Conservation (phyloP, 768 basidiomycete species). For the Suillus bovinus region DNA sequence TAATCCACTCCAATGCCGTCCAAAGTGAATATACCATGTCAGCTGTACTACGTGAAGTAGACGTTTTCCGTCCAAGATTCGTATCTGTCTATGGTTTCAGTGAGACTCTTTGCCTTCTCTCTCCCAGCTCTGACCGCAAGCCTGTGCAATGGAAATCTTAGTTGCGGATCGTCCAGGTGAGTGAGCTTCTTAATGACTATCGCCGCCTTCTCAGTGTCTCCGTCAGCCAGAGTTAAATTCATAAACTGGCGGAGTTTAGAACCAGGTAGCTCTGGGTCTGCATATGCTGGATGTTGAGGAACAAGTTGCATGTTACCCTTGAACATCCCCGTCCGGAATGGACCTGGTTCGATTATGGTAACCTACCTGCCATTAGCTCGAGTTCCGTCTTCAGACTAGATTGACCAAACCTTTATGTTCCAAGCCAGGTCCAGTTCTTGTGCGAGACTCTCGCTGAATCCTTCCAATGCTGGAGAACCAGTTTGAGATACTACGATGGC, state of each 20-base stretch:
- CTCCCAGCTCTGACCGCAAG: not conserved
- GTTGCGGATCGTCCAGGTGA: slow-evolving; percentile 22
- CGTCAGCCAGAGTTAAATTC: not conserved
- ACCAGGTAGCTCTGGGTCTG: slow-evolving; percentile 12
- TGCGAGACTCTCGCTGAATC: slow-evolving; percentile 24
- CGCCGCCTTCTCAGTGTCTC: slow-evolving; percentile 23
- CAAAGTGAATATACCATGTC: no score
- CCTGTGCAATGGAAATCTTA: slow-evolving; percentile 22
- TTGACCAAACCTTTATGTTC: slow-evolving; percentile 29
- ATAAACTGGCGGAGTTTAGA: slow-evolving; percentile 1
- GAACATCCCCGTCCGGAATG: slow-evolving; percentile 15
- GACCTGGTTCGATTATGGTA: slow-evolving; percentile 14
- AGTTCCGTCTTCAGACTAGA: not conserved
- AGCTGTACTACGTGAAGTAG: slow-evolving; percentile 13
- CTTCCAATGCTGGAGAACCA: slow-evolving; percentile 28
- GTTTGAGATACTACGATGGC: not conserved
- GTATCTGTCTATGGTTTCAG: slow-evolving; percentile 20
- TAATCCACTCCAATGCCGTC: no score
- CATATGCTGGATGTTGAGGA: slow-evolving; percentile 18
- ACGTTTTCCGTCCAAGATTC: slow-evolving; percentile 25
- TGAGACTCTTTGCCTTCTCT: slow-evolving; percentile 16
- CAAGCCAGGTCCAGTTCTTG: slow-evolving; percentile 28
- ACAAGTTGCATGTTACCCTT: not conserved
- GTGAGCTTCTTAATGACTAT: slow-evolving; percentile 19
- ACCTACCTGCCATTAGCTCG: not conserved